A percentile compares a stretch with the other conserved stretches of the same genome.
These are phyloP conservation scores for Trichophaea hybrida DNA, from an alignment of 2,329 filamentous ascomycete species.

Conservation along the genomic window DNA sequence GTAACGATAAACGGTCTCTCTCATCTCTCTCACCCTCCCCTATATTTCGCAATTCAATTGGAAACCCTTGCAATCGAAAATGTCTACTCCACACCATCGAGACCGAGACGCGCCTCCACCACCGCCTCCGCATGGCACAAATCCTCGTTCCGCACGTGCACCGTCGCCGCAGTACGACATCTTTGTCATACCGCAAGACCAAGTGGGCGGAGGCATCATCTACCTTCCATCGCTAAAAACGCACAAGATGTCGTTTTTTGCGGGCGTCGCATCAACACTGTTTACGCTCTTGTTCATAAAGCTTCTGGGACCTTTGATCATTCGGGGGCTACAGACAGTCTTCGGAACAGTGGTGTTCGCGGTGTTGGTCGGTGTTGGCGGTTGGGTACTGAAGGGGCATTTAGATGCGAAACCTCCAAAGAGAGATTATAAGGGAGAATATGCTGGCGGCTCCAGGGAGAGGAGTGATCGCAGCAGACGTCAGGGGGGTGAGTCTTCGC, in stretches of 20 bases:
- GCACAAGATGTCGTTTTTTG: slow-evolving; percentile 24
- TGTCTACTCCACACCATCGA: neutral
- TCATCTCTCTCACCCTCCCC: neutral
- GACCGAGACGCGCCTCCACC: slow-evolving; percentile 18
- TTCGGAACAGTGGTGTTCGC: slow-evolving; percentile 1
- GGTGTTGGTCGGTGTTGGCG: neutral
- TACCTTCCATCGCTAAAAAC: slow-evolving; percentile 25
- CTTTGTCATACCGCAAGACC: slow-evolving; percentile 24
- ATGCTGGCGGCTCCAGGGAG: neutral
- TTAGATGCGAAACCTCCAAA: neutral
- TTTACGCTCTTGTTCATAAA: slow-evolving; percentile 11
- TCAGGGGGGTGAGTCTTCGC: slow-evolving; percentile 5
- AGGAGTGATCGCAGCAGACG: neutral
- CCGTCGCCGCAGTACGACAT: slow-evolving; percentile 22
- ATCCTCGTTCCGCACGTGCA: slow-evolving; percentile 21
- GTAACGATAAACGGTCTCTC: neutral
- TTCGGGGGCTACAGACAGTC: neutral
- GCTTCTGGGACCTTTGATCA: slow-evolving; percentile 13
- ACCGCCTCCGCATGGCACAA: slow-evolving; percentile 13
- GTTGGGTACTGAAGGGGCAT: slow-evolving; percentile 3
- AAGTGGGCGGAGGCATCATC: slow-evolving; percentile 23
- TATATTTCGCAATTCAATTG: neutral
- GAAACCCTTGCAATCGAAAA: neutral
- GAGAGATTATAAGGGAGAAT: neutral
- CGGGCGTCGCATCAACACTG: slow-evolving; percentile 22